phyloP scores from a whole-genome alignment of 140 eudicot genomes.

The Flaveria floridana region DNA sequence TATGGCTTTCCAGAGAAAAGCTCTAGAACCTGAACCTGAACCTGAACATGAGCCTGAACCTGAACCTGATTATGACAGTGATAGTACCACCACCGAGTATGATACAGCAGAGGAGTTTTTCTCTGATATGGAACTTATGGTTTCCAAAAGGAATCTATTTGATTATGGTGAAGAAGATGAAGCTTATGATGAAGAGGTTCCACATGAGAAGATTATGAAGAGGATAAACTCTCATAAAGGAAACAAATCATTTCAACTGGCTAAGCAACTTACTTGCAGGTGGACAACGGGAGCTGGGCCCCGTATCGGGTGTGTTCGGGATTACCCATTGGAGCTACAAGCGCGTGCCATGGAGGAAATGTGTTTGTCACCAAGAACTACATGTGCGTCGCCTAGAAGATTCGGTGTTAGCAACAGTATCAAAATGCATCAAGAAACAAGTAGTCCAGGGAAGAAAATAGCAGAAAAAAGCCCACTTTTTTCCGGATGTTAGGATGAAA shows the following conservation, averaged over 20 bases:
- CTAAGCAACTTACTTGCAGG: constrained; percentile 52
- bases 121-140: constrained; percentile 50
- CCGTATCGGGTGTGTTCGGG: constrained; percentile 80
- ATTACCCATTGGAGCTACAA: constrained; percentile 76
- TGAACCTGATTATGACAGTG: constrained; percentile 29
- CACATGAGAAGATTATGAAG: constrained; percentile 62
- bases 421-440: constrained; percentile 31
- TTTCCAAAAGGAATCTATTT: constrained; percentile 60
- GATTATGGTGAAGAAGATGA: constrained; percentile 62
- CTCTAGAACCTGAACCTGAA: constrained; percentile 24
- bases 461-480: constrained; percentile 42
- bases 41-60: constrained; percentile 14
- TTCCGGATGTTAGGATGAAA: constrained; percentile 14
- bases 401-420: constrained; percentile 15
- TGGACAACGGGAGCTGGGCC: constrained; percentile 97
- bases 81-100: constrained; percentile 38
- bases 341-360: constrained; percentile 60
- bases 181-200: constrained; percentile 41
- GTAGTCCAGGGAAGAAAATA: constrained; percentile 34
- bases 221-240: constrained; percentile 72
- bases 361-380: constrained; percentile 62
- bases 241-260: constrained; percentile 63
- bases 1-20: constrained; percentile 49
- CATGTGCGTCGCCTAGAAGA: constrained; percentile 39
- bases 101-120: constrained; percentile 72